Evolutionary conservation across 768 basidiomycete species (phyloP).

Genomic region (Mycena rosella): DNA sequence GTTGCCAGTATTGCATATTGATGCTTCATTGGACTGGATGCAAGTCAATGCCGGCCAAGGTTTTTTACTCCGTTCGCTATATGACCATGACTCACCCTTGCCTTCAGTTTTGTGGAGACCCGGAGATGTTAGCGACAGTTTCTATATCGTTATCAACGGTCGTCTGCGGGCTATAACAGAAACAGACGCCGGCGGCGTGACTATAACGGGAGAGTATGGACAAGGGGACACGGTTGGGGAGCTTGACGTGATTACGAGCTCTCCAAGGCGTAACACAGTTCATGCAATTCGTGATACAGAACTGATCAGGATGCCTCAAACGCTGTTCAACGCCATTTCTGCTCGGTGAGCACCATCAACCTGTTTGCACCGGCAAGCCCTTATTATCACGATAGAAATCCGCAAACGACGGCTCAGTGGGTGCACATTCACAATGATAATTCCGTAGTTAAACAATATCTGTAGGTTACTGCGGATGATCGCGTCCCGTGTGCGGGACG

Average conservation of each 20-base stretch:
- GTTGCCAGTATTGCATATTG: conserved; percentile 89
- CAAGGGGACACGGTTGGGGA: conserved; percentile 98
- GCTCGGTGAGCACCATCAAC: conserved; percentile 66
- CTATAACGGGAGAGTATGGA: conserved; percentile 93
- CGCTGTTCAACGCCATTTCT: conserved; percentile 97
- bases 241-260: conserved; percentile 96
- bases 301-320: conserved; percentile 95
- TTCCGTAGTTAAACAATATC: background rate
- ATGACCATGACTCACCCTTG: background rate
- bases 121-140: conserved; percentile 91
- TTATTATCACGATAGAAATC: conserved; percentile 64
- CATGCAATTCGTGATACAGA: conserved; percentile 99
- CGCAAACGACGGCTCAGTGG: conserved; percentile 87
- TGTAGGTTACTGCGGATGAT: conserved; percentile 85
- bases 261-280: conserved; percentile 87
- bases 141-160: conserved; percentile 98
- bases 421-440: conserved; percentile 34
- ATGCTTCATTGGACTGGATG: conserved; percentile 98
- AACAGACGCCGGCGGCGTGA: conserved; percentile 78
- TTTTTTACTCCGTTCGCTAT: background rate
- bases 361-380: background rate
- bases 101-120: conserved; percentile 85
- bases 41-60: conserved; percentile 93
- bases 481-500: conserved; percentile 89
- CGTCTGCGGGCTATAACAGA: conserved; percentile 93